These are phyloP conservation scores for Trametes hirsuta DNA, from an alignment of 1,284 basidiomycete genomes.

Conservation along the genomic window DNA sequence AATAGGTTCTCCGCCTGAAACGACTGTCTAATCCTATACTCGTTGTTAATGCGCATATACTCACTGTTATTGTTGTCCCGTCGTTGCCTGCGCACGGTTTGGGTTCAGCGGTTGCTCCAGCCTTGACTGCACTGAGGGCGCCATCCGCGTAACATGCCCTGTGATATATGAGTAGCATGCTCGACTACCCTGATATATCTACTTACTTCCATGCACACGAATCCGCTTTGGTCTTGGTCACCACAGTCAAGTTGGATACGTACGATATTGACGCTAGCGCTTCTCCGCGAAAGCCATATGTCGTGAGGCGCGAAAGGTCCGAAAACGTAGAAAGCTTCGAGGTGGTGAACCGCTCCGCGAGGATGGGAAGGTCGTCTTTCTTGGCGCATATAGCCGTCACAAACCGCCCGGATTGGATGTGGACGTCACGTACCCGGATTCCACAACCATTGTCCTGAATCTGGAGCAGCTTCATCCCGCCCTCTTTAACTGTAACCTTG, in stretches of 20 bases:
- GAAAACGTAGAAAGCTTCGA: conserved; percentile 90
- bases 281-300: conserved; percentile 98
- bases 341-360: conserved; percentile 96
- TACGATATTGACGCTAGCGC: conserved; percentile 97
- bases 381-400: conserved; percentile 29
- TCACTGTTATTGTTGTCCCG: conserved; percentile 87
- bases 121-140: conserved; percentile 65
- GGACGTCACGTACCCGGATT: conserved; percentile 68
- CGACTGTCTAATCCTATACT: background rate
- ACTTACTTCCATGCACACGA: conserved; percentile 89
- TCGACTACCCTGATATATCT: background rate
- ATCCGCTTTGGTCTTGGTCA: conserved; percentile 86
- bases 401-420: background rate
- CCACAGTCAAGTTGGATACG: conserved; percentile 86
- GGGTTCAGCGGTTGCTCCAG: conserved; percentile 73
- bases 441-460: conserved; percentile 98
- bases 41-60: conserved; percentile 30
- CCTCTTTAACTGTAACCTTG: conserved; percentile 90
- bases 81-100: conserved; percentile 94
- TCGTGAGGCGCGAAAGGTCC: conserved; percentile 84
- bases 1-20: conserved; percentile 92
- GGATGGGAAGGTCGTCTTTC: conserved; percentile 82
- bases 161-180: background rate
- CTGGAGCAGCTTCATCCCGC: conserved; percentile 93
- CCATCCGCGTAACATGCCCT: conserved; percentile 87